phyloP scores from a whole-genome alignment of 345 rosid species.

The Linum trigynum region DNA sequence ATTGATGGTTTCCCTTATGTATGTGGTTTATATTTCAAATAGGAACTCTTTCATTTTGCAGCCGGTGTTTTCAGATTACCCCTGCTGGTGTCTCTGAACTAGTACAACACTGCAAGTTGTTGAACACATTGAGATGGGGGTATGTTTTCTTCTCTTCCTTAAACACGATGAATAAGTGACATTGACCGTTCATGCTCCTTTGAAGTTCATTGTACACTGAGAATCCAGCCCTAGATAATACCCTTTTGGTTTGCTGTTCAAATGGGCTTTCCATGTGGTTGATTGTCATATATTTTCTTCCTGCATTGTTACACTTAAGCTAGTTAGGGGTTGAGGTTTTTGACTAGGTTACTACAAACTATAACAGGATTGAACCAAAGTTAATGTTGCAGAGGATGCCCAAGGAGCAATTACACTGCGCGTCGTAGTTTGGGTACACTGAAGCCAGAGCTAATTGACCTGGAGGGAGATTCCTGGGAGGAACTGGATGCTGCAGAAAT shows the following conservation, averaged over 20 bases:
- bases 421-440: slow-evolving; percentile 54
- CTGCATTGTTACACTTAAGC: slow-evolving; percentile 1
- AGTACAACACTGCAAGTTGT: slow-evolving; percentile 48
- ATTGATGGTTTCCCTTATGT: not conserved
- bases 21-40: not conserved
- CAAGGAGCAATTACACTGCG: slow-evolving; percentile 56
- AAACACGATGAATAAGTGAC: not conserved
- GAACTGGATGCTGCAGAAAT: slow-evolving; percentile 67
- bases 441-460: slow-evolving; percentile 60
- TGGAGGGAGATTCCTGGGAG: slow-evolving; percentile 86
- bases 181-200: not conserved
- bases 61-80: slow-evolving; percentile 56
- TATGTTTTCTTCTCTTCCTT: slow-evolving; percentile 21
- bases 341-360: slow-evolving; percentile 35
- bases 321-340: slow-evolving; percentile 25
- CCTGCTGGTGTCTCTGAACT: slow-evolving; percentile 56
- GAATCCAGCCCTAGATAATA: too few species aligned
- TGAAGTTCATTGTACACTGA: too few species aligned
- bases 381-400: slow-evolving; percentile 89
- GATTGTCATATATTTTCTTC: not conserved
- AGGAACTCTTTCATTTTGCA: slow-evolving; percentile 28
- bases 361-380: slow-evolving; percentile 54
- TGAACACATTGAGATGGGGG: slow-evolving; percentile 86
- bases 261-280: not conserved
- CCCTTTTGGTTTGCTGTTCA: not conserved